Percentiles rank a stretch among this genome's conserved stretches.
Conservation (phyloP, 495 filamentous ascomycete genomes). For the Evernia prunastri region DNA sequence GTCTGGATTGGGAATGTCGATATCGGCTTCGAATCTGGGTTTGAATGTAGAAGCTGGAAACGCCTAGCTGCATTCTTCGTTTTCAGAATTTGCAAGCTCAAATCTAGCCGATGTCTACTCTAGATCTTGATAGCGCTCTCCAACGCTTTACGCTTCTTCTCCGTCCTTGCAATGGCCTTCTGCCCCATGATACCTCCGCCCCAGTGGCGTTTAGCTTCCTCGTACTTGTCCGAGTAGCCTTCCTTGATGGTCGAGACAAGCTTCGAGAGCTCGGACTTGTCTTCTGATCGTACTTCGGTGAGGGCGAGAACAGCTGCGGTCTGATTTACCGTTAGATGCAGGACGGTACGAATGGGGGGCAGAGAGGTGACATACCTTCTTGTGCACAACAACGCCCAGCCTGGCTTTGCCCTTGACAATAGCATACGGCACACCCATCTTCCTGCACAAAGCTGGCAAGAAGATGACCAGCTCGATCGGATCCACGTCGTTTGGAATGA, state of each 20-base stretch:
- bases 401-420: constrained; percentile 99
- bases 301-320: constrained; percentile 93
- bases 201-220: constrained; percentile 90
- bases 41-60: not conserved
- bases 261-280: constrained; percentile 96
- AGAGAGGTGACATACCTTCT: constrained; percentile 64
- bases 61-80: not conserved
- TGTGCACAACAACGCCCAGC: constrained; percentile 97
- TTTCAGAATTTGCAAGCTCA: not conserved
- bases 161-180: constrained; percentile 87
- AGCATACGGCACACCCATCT: constrained; percentile 99
- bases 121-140: constrained; percentile 96
- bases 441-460: constrained; percentile 97
- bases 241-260: constrained; percentile 95
- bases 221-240: constrained; percentile 92
- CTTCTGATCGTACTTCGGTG: constrained; percentile 93
- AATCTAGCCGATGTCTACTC: not conserved
- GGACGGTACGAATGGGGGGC: not conserved
- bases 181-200: constrained; percentile 99
- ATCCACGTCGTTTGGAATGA: constrained; percentile 99
- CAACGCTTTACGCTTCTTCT: constrained; percentile 95
- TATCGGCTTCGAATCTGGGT: not conserved
- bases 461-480: constrained; percentile 99
- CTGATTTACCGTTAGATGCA: constrained; percentile 36
- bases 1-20: not conserved